Evolutionary conservation across 345 rosid genomes (phyloP), one percentile per base, ranked within the genome.

Genomic region (Moricandia arvensis): DNA sequence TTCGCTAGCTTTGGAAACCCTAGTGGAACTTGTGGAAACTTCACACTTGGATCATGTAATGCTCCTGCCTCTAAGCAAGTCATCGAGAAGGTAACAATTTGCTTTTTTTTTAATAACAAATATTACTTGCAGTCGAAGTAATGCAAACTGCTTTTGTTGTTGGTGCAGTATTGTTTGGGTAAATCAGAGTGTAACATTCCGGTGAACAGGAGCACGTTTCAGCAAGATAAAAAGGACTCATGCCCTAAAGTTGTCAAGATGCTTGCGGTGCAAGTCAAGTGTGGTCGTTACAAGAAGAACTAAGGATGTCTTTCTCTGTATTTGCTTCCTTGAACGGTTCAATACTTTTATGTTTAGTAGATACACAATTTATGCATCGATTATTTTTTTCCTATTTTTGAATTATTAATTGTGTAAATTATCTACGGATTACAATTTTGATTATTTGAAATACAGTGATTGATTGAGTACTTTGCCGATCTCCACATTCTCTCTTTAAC

Each of bases 1-100:
- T 95, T 92, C 58, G 96, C 97, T 0, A 88, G 93, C 86, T 95
- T 79, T 17, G 97, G 99, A 18, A 80, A 89, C 73, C 91, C 99
- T 21, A 47, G 1, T 17, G 97, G 99, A 5, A 7, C 79, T n/a
- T 95, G 99, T 67, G 97, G 97, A 15, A 54, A 57, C 64, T 89
- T 68, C 75, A 5, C 15, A 1, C 26, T 49, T 34, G 99, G 96
- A 66, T 76, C 80, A 1, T 94, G 99, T 83, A 74, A 66, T 41
- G 80, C 86, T 53, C 75, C 87, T 7, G 55, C 3, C 26, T 72
- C 93, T 43, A 88, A 84, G 73, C 15, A 89, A 43, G 78, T 90
- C 41, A 85, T 82, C n/a, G 93, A 92, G 70, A 83, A 83, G 91
- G 96, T 87, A 76, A 24, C 1, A 8, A 64, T 17, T 58, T 26